Evolutionary conservation across 2,329 filamentous ascomycete genomes (phyloP).

Genomic region (Emergomyces pasteurianus): DNA sequence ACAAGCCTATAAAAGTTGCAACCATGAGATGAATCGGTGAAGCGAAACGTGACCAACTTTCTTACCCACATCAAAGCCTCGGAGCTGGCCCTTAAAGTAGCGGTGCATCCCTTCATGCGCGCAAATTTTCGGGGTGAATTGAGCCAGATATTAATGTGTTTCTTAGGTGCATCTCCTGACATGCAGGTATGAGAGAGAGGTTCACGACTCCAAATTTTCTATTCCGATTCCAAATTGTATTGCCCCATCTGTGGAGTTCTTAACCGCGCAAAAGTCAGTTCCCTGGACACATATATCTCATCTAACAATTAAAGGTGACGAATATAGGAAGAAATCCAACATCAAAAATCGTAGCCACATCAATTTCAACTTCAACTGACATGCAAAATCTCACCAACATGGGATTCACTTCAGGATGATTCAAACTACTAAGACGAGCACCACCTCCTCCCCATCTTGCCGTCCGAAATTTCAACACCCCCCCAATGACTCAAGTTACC

Average conservation of each 20-base stretch:
- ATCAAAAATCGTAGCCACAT: background rate
- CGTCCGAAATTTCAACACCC: background rate
- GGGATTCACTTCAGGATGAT: background rate
- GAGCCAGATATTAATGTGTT: too few relatives aligned
- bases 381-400: background rate
- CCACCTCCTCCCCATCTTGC: background rate
- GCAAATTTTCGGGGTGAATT: too few relatives aligned
- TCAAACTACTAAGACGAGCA: background rate
- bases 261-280: too few relatives aligned
- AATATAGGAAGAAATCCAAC: background rate
- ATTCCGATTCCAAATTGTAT: background rate
- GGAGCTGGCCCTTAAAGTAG: too few relatives aligned
- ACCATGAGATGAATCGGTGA: too few relatives aligned
- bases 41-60: too few relatives aligned
- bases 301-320: background rate
- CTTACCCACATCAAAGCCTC: too few relatives aligned
- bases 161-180: too few relatives aligned
- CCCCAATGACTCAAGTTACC: background rate
- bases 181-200: too few relatives aligned
- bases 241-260: background rate
- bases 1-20: too few relatives aligned
- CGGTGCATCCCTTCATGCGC: too few relatives aligned
- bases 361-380: background rate
- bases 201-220: background rate
- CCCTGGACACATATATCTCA: background rate